Percentiles rank a stretch among this genome's conserved stretches.
These are phyloP conservation scores for Chaetomium globosum DNA, from an alignment of 2,329 filamentous ascomycete genomes.

Conservation along the genomic window DNA sequence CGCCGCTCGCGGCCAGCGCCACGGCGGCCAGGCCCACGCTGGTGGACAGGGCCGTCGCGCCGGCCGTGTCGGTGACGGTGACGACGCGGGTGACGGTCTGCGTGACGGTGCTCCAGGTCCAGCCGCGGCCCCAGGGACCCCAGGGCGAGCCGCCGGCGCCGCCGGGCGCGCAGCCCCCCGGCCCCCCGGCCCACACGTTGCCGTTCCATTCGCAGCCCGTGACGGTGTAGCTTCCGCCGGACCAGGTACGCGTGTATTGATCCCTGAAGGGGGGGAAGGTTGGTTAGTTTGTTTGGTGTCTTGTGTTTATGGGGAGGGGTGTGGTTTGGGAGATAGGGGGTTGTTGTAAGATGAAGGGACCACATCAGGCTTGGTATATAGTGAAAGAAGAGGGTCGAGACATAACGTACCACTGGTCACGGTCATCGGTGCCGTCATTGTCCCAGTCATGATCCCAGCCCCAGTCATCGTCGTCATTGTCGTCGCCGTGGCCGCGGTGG, in stretches of 20 bases:
- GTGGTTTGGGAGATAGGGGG: not conserved
- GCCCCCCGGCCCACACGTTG: conserved; percentile 47
- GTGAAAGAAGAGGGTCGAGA: too few species aligned
- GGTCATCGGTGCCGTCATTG: conserved; percentile 19
- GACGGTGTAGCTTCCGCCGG: conserved; percentile 46
- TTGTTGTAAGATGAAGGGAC: too few species aligned
- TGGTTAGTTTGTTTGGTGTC: not conserved
- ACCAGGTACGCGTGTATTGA: conserved; percentile 41
- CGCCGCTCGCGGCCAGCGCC: conserved; percentile 41
- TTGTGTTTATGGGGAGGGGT: not conserved
- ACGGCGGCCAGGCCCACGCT: conserved; percentile 38
- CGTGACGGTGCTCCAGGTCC: conserved; percentile 44
- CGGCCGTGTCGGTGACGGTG: conserved; percentile 37
- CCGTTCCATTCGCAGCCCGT: conserved; percentile 49
- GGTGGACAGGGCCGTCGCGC: conserved; percentile 32
- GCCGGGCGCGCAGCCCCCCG: conserved; percentile 44
- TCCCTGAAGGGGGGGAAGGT: not conserved
- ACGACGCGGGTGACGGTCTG: conserved; percentile 44
- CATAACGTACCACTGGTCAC: conserved; percentile 10
- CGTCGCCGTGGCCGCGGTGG: conserved; percentile 7
- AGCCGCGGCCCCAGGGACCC: conserved; percentile 48
- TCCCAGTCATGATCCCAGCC: not conserved
- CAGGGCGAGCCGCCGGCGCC: conserved; percentile 42
- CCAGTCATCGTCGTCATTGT: not conserved
- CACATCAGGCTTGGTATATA: not conserved